These are phyloP conservation scores for Hypoxylon sp. DNA, from an alignment of 2,329 filamentous ascomycete genomes.

Conservation along the genomic window DNA sequence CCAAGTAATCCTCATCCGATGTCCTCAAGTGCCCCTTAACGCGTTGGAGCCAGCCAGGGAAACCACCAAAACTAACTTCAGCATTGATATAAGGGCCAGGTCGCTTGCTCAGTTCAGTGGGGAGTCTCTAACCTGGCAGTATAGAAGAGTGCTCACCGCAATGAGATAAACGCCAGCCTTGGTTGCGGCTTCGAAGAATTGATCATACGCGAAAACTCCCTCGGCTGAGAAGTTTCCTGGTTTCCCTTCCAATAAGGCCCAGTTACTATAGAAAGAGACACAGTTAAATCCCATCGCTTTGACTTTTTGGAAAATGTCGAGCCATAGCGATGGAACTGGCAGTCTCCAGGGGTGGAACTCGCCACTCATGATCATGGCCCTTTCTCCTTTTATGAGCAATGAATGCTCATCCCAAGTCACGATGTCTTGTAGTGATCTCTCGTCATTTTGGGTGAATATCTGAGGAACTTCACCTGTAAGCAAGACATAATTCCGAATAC, in stretches of 20 bases:
- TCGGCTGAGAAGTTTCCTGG: constrained; percentile 78
- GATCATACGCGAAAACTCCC: constrained; percentile 79
- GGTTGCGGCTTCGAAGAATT: constrained; percentile 82
- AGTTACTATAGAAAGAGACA: constrained; percentile 84
- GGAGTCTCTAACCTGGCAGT: not conserved
- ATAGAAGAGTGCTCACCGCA: constrained; percentile 52
- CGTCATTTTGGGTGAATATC: constrained; percentile 5
- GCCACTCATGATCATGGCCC: constrained; percentile 75
- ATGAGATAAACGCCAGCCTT: constrained; percentile 83
- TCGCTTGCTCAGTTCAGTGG: constrained; percentile 51
- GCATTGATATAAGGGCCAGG: constrained; percentile 85
- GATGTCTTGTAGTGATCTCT: constrained; percentile 21
- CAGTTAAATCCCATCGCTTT: constrained; percentile 85
- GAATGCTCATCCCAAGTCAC: constrained; percentile 79
- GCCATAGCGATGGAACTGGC: constrained; percentile 65
- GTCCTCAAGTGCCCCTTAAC: constrained; percentile 76
- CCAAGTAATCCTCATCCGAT: constrained; percentile 71
- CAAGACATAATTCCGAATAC: constrained; percentile 19
- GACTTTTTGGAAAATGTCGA: constrained; percentile 86
- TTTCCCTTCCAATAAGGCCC: constrained; percentile 82
- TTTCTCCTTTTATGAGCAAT: constrained; percentile 74
- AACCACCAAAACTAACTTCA: constrained; percentile 80
- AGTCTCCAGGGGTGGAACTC: constrained; percentile 76
- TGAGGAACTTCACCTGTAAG: not conserved
- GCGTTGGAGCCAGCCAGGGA: constrained; percentile 83